These are phyloP conservation scores for Cucurbitaria berberidis DNA, from an alignment of 2,329 filamentous ascomycete genomes.

Conservation along the genomic window DNA sequence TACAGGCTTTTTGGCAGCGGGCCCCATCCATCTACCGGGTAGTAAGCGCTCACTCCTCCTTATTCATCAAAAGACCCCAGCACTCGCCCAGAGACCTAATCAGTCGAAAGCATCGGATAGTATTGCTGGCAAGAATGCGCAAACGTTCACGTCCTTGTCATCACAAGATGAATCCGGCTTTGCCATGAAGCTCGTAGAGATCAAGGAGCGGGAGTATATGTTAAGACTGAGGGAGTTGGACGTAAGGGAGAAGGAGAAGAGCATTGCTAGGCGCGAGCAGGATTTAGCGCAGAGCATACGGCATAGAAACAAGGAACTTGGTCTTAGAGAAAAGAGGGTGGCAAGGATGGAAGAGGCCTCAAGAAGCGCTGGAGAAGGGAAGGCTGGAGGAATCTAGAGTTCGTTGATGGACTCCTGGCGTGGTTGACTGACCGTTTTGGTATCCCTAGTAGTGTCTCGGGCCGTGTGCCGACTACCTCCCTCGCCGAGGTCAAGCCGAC, in stretches of 20 bases:
- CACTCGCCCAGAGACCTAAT: not conserved
- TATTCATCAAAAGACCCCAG: not conserved
- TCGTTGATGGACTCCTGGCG: no score
- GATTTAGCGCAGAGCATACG: not conserved
- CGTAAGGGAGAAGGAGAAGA: not conserved
- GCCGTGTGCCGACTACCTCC: not conserved
- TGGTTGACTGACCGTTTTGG: not conserved
- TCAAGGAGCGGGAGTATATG: not conserved
- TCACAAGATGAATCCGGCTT: not conserved
- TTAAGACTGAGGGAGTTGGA: not conserved
- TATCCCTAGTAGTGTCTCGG: not conserved
- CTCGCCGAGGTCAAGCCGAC: not conserved
- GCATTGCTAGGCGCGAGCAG: not conserved
- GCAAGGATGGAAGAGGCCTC: not conserved
- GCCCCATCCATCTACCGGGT: not conserved
- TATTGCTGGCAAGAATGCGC: not conserved
- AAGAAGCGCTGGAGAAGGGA: not conserved
- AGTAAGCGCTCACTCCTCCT: not conserved
- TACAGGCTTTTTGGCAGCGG: slow-evolving; percentile 1
- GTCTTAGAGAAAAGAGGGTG: not conserved
- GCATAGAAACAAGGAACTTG: not conserved
- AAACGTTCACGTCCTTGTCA: not conserved
- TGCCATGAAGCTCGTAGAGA: not conserved
- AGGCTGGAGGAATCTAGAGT: not conserved
- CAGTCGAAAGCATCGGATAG: not conserved